Conservation (phyloP, 257 asterid species). For the Capsicum pubescens region DNA sequence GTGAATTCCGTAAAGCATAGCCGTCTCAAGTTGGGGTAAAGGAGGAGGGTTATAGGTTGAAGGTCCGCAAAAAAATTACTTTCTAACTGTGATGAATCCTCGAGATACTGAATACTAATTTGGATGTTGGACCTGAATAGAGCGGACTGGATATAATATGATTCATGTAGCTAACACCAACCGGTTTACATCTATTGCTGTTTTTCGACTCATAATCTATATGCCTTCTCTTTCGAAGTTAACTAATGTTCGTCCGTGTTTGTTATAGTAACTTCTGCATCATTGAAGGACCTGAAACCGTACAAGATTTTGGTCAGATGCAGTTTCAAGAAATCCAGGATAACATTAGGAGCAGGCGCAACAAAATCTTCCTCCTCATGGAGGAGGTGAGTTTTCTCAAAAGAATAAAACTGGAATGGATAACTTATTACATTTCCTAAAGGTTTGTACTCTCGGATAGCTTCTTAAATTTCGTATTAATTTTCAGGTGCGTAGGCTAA, state of each 20-base stretch:
- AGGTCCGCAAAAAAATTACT: not conserved
- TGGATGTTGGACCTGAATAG: not conserved
- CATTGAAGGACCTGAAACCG: conserved; percentile 95
- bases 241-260: not conserved
- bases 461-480: not conserved
- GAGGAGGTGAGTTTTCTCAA: conserved; percentile 69
- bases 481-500: conserved; percentile 78
- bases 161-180: not conserved
- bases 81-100: not conserved
- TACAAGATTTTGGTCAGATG: conserved; percentile 92
- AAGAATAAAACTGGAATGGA: not conserved
- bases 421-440: not conserved
- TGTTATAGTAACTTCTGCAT: conserved; percentile 83
- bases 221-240: not conserved
- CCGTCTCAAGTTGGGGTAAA: not conserved
- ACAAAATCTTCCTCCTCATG: conserved; percentile 89
- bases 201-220: not conserved
- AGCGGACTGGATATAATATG: not conserved
- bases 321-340: conserved; percentile 90
- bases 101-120: not conserved
- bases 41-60: not conserved
- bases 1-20: not conserved
- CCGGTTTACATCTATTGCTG: not conserved
- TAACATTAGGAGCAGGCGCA: conserved; percentile 80
- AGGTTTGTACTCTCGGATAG: not conserved